Conservation (phyloP, 2,329 filamentous ascomycete species). For the Ascochyta clinopodiicola region DNA sequence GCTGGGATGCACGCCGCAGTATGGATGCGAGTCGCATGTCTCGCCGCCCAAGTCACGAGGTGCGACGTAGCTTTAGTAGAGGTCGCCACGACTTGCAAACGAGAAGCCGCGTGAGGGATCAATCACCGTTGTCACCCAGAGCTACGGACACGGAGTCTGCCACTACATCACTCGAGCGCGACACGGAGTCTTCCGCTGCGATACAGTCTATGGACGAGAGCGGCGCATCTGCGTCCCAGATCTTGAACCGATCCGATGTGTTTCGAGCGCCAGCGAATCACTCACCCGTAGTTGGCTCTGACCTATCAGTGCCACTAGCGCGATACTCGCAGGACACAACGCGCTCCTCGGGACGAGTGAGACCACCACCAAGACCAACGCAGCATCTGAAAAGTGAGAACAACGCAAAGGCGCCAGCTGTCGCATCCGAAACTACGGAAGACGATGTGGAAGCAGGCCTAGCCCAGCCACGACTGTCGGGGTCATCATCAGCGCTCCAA, state of each 20-base stretch:
- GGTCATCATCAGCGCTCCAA: constrained; percentile 61
- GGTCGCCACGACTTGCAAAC: constrained; percentile 61
- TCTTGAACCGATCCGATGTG: constrained; percentile 83
- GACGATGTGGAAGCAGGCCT: constrained; percentile 36
- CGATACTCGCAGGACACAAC: constrained; percentile 49
- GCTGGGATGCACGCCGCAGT: constrained; percentile 51
- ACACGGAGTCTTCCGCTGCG: constrained; percentile 73
- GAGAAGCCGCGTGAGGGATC: constrained; percentile 57
- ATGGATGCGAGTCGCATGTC: constrained; percentile 62
- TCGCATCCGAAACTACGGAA: constrained; percentile 5
- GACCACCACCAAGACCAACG: constrained; percentile 19
- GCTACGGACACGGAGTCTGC: constrained; percentile 75
- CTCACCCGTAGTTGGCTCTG: constrained; percentile 28
- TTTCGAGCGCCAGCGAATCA: constrained; percentile 79
- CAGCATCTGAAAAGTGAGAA: constrained; percentile 19
- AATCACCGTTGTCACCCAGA: constrained; percentile 57
- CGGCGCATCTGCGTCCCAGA: constrained; percentile 87
- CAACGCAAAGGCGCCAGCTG: constrained; percentile 12
- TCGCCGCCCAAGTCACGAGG: constrained; percentile 41
- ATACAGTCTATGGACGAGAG: constrained; percentile 70
- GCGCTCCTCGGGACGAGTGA: constrained; percentile 39
- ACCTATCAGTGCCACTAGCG: constrained; percentile 29
- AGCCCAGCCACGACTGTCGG: constrained; percentile 42
- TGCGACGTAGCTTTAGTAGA: constrained; percentile 68
- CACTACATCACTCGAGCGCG: constrained; percentile 74